phyloP scores from a whole-genome alignment of 805 yeast genomes.

The Starmerella kuoi region DNA sequence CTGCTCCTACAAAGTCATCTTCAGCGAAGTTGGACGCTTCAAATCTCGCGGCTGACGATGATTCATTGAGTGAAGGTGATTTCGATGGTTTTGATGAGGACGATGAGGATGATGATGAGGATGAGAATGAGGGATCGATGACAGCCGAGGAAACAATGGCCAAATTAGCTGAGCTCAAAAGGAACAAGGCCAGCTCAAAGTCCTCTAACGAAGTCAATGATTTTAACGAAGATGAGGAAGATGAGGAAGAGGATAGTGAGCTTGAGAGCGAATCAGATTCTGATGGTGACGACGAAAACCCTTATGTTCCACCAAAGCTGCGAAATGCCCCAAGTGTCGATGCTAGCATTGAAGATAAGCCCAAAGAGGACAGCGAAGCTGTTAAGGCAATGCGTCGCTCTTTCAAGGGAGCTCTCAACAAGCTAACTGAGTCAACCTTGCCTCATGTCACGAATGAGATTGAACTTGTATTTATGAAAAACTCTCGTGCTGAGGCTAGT shows the following conservation, averaged over 20 bases:
- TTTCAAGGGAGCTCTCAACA: slow-evolving; percentile 75
- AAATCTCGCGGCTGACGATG: neutral
- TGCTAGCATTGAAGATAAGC: slow-evolving; percentile 33
- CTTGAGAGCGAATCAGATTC: slow-evolving; percentile 10
- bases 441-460: slow-evolving; percentile 57
- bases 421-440: slow-evolving; percentile 78
- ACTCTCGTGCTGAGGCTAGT: slow-evolving; percentile 73
- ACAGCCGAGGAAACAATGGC: slow-evolving; percentile 24
- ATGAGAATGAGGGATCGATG: no score
- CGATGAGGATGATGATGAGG: neutral
- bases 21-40: neutral
- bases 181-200: slow-evolving; percentile 5
- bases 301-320: slow-evolving; percentile 80
- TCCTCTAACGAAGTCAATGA: slow-evolving; percentile 2
- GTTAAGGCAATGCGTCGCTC: slow-evolving; percentile 38
- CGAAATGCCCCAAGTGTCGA: slow-evolving; percentile 32
- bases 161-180: slow-evolving; percentile 23
- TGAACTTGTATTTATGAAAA: slow-evolving; percentile 45
- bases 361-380: slow-evolving; percentile 24
- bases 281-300: slow-evolving; percentile 24
- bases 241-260: neutral
- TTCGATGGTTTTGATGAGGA: slow-evolving; percentile 13
- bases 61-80: slow-evolving; percentile 4
- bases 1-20: neutral
- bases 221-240: neutral